Conservation (phyloP, 2,329 filamentous ascomycete species). For the Ascochyta rabiei region DNA sequence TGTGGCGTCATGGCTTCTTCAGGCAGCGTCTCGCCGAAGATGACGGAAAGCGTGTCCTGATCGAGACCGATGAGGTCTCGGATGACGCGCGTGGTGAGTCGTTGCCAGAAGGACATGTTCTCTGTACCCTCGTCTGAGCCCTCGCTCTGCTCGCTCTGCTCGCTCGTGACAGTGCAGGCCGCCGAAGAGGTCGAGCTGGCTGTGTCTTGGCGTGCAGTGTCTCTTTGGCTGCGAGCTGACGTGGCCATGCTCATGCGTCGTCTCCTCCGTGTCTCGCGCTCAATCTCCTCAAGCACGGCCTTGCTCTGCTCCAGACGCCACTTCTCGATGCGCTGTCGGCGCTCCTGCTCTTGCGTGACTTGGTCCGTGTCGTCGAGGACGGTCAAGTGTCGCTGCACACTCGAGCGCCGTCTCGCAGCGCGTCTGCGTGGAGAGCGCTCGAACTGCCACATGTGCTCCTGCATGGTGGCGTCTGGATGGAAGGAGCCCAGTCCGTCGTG, state of each 20-base stretch:
- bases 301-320: conserved; percentile 93
- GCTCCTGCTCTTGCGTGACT: conserved; percentile 69
- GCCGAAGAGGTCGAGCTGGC: conserved; percentile 16
- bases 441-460: conserved; percentile 88
- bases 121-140: conserved; percentile 53
- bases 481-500: conserved; percentile 95
- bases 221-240: conserved; percentile 43
- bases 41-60: conserved; percentile 79
- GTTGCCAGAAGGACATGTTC: conserved; percentile 75
- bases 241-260: conserved; percentile 68
- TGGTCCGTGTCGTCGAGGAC: conserved; percentile 58
- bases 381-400: conserved; percentile 63
- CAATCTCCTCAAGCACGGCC: conserved; percentile 84
- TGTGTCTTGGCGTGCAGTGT: conserved; percentile 23
- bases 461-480: conserved; percentile 67
- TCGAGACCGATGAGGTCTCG: conserved; percentile 90
- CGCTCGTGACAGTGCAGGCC: conserved; percentile 32
- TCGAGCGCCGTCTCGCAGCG: conserved; percentile 59
- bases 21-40: conserved; percentile 81
- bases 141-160: conserved; percentile 43
- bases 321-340: conserved; percentile 81
- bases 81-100: conserved; percentile 84
- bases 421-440: conserved; percentile 76
- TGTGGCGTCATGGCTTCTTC: conserved; percentile 41
- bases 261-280: conserved; percentile 75